A percentile compares a stretch with the other conserved stretches of the same genome.
These are phyloP conservation scores for Fagus crenata DNA, from an alignment of 306 rosid genomes.

Conservation along the genomic window DNA sequence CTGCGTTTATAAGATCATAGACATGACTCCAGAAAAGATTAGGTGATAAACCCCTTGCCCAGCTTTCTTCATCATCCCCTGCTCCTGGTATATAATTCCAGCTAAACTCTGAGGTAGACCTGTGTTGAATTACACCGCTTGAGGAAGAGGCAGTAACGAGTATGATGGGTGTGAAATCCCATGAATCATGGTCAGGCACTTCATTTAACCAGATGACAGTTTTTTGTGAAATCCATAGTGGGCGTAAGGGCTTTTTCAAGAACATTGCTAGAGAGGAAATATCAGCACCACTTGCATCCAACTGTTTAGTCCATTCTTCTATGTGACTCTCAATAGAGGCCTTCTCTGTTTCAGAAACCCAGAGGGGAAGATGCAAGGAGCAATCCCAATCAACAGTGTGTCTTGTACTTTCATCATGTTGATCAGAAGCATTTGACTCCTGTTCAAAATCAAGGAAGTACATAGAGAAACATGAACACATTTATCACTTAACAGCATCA, in stretches of 20 bases:
- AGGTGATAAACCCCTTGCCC: conserved; percentile 87
- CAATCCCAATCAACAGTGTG: conserved; percentile 70
- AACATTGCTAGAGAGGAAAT: conserved; percentile 58
- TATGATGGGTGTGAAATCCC: conserved; percentile 93
- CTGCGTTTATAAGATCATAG: conserved; percentile 65
- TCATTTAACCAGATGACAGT: conserved; percentile 89
- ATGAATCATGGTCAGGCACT: conserved; percentile 85
- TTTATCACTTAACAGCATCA: neutral
- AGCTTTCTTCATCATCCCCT: conserved; percentile 94
- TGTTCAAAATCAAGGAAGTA: conserved; percentile 25
- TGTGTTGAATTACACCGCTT: conserved; percentile 43
- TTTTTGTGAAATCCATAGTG: conserved; percentile 89
- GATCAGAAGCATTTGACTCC: conserved; percentile 40
- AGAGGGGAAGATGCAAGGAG: conserved; percentile 86
- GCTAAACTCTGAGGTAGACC: conserved; percentile 75
- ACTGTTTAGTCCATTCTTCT: conserved; percentile 71
- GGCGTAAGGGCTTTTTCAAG: conserved; percentile 81
- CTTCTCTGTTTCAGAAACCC: conserved; percentile 79
- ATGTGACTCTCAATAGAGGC: conserved; percentile 63
- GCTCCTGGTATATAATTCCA: conserved; percentile 94
- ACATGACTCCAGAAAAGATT: conserved; percentile 71
- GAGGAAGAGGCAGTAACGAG: conserved; percentile 77
- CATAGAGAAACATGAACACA: neutral
- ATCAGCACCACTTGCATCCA: conserved; percentile 74
- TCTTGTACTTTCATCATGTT: conserved; percentile 15